phyloP scores from a whole-genome alignment of 768 basidiomycete genomes.

The Daedaleopsis nitida region DNA sequence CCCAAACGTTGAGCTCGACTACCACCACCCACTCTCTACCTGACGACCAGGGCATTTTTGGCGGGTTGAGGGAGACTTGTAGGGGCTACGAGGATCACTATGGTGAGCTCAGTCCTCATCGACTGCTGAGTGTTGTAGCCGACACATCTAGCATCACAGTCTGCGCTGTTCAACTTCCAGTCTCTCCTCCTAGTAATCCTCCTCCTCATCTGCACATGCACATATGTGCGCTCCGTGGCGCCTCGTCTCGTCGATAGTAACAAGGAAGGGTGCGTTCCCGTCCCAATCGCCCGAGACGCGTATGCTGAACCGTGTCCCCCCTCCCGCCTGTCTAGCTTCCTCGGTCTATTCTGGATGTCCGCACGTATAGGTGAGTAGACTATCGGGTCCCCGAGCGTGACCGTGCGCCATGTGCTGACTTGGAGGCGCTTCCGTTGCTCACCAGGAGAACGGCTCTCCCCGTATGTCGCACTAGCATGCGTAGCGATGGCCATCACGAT shows the following conservation, averaged over 20 bases:
- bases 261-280: slow-evolving; percentile 80
- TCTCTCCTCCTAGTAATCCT: slow-evolving; percentile 92
- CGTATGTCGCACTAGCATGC: slow-evolving; percentile 93
- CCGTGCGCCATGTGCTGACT: neutral
- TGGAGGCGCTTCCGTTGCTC: no score
- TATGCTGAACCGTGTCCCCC: neutral
- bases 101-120: no score
- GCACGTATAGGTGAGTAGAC: slow-evolving; percentile 82
- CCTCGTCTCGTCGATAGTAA: slow-evolving; percentile 92
- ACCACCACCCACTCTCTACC: no score
- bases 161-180: slow-evolving; percentile 98
- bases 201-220: slow-evolving; percentile 94
- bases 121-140: no score
- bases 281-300: neutral
- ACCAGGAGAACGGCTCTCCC: slow-evolving; percentile 91
- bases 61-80: no score
- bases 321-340: slow-evolving; percentile 55
- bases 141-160: slow-evolving; percentile 42
- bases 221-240: slow-evolving; percentile 88
- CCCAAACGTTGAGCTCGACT: no score
- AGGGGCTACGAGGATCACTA: no score
- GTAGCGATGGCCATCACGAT: slow-evolving; percentile 88
- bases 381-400: neutral
- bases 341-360: slow-evolving; percentile 92
- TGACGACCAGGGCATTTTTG: no score